Evolutionary conservation across 2,329 filamentous ascomycete genomes (phyloP).

Genomic region (Ilyonectria robusta): DNA sequence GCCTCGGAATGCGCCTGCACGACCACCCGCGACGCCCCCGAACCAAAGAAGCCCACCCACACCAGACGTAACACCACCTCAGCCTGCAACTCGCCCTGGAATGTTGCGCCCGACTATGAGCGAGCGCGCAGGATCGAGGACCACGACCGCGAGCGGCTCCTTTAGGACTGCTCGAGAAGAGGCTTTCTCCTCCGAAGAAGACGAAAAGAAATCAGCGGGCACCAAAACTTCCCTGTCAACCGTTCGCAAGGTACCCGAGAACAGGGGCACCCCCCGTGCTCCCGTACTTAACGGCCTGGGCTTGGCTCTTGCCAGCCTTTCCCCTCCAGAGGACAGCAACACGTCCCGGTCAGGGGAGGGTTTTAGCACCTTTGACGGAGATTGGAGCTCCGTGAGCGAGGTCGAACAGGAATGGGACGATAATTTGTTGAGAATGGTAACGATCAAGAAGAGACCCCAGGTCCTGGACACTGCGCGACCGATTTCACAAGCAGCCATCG

Average conservation of each 20-base stretch:
- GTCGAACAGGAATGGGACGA: slow-evolving; percentile 70
- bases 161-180: slow-evolving; percentile 81
- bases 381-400: slow-evolving; percentile 66
- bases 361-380: slow-evolving; percentile 71
- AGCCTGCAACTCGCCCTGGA: slow-evolving; percentile 60
- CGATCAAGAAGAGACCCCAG: slow-evolving; percentile 62
- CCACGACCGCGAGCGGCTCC: slow-evolving; percentile 74
- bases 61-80: slow-evolving; percentile 81
- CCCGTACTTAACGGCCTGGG: slow-evolving; percentile 55
- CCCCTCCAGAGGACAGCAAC: slow-evolving; percentile 57
- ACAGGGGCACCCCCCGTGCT: slow-evolving; percentile 26
- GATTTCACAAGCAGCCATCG: slow-evolving; percentile 53
- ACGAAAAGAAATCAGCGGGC: slow-evolving; percentile 60
- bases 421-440: slow-evolving; percentile 68
- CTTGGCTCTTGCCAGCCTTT: slow-evolving; percentile 59
- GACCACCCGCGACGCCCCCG: slow-evolving; percentile 71
- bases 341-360: slow-evolving; percentile 62
- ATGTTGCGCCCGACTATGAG: slow-evolving; percentile 61
- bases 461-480: slow-evolving; percentile 42
- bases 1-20: slow-evolving; percentile 55
- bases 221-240: slow-evolving; percentile 61
- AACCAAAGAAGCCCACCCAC: slow-evolving; percentile 79
- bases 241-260: slow-evolving; percentile 56
- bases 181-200: slow-evolving; percentile 73
- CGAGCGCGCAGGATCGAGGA: slow-evolving; percentile 66